Evolutionary conservation across 805 yeast species (phyloP), one percentile per base, ranked within the genome.

Genomic region (Kodamaea restingae): DNA sequence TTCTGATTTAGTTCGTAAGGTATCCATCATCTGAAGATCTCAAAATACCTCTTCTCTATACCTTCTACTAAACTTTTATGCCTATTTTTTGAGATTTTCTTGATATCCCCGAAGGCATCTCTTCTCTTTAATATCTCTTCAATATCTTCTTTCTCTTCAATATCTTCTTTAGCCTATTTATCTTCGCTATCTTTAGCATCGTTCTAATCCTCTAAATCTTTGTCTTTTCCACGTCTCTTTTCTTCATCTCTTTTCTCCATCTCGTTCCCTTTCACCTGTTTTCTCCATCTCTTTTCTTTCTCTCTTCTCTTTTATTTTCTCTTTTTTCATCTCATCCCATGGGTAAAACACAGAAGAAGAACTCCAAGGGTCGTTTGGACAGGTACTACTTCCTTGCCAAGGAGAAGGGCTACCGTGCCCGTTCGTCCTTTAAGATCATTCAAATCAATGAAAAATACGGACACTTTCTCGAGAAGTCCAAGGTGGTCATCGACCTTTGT

Each of bases 341-440:
- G 95, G 96, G 95, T 66, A 87, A 80, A 61, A 79, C 93, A 32
- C 96, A 90, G 59, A 90, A 90, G 79, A 90, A 90, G 67, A 83
- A 87, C 60, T 87, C 95, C 64, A 91, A 93, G 76, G 98, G 98
- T 73, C 97, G 98, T 81, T 81, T 93, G 63, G 98, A 93, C 71
- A 84, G 91, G 54, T 93, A 93, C 84, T 93, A 93, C 63, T 84
- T 78, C 61, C 78, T 93, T 26, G 98, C 98, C 25, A 93, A 93
- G 60, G 98, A 93, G 65, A 93, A 91, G 65, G 98, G 98, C 32
- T 93, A 93, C 58, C 79, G 99, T 62, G 98, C 98, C 37, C 95
- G 98, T 76, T 93, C 99, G 31, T 88, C 98, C 18, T 93, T 93
- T 70, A 93, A 93, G 61, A 76, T 93, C 51, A 74, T 93, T 44